Evolutionary conservation across 2,329 filamentous ascomycete species (phyloP), one percentile per base, ranked within the genome.

Genomic region (Ophiobolus disseminans): DNA sequence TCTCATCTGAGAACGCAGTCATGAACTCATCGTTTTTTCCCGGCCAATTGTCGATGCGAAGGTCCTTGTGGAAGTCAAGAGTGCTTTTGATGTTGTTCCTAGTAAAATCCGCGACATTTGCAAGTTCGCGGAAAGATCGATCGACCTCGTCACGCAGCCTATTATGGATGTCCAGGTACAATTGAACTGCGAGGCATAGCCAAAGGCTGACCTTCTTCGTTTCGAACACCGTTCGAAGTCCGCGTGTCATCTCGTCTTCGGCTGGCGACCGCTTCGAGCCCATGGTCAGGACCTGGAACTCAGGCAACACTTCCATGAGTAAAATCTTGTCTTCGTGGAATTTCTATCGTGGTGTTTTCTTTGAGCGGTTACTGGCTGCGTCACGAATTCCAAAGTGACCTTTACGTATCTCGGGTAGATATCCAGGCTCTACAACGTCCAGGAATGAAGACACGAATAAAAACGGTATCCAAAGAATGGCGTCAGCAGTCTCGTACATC

Each of bases 241-340:
- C 61, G 34, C 48, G 22, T 21, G 61, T 72, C 10, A 74, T 54
- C 34, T 63, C 60, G 40, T 75, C 73, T 32, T 57, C 44, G 1
- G 54, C 55, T 25, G 61, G 70, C 35, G 67, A 44, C 0, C 8
- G 35, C 8, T 19, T 2, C 4, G 32, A 10, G 21, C 58, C 41
- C 1, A 45, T 51, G n/a, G 54, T 55, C 3, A 43, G 40, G 30
- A 65, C 41, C 45, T 45, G 58, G 50, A 72, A 68, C n/a, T 72
- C 66, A 1, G 65, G 57, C 3, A 74, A 53, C 28, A 69, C 50
- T 22, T 58, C 46, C 9, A 68, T 45, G 16, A 74, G 46, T 13
- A 75, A 50, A 26, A 67, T 63, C 37, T 68, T 69, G 50, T 74
- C 70, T 55, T 75, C 70, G 4, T 64, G 50, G 45, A 69, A 73